These are phyloP conservation scores for Mycena rosella DNA, from an alignment of 768 basidiomycete genomes.

Conservation along the genomic window DNA sequence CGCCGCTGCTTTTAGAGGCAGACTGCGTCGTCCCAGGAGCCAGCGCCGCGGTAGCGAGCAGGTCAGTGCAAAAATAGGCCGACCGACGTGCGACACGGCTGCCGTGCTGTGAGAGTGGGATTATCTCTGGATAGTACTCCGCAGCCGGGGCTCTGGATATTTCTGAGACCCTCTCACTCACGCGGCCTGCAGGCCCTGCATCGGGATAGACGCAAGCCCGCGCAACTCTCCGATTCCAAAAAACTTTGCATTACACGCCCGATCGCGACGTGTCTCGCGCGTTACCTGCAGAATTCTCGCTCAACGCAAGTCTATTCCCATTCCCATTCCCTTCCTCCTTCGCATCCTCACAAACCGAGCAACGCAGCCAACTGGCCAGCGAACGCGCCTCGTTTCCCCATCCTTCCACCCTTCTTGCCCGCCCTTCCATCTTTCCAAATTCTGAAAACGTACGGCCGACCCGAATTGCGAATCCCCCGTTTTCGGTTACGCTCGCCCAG, in stretches of 20 bases:
- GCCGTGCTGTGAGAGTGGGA: background rate
- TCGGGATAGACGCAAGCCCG: background rate
- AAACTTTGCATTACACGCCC: background rate
- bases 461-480: conserved; percentile 19
- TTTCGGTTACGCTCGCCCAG: conserved; percentile 11
- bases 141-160: background rate
- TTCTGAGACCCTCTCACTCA: background rate
- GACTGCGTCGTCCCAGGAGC: conserved; percentile 5
- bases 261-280: conserved; percentile 7
- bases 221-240: background rate
- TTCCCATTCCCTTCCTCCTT: too few relatives aligned
- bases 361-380: too few relatives aligned
- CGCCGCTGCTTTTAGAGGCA: background rate
- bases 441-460: background rate
- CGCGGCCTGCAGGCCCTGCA: background rate
- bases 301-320: too few relatives aligned
- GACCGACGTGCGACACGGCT: too few relatives aligned
- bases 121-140: too few relatives aligned
- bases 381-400: background rate
- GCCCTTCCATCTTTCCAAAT: too few relatives aligned
- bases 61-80: background rate
- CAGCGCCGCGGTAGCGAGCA: background rate
- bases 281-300: conserved; percentile 9
- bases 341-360: background rate
- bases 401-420: background rate